phyloP scores from a whole-genome alignment of 2,329 filamentous ascomycete species.

The Talaromyces sp. region DNA sequence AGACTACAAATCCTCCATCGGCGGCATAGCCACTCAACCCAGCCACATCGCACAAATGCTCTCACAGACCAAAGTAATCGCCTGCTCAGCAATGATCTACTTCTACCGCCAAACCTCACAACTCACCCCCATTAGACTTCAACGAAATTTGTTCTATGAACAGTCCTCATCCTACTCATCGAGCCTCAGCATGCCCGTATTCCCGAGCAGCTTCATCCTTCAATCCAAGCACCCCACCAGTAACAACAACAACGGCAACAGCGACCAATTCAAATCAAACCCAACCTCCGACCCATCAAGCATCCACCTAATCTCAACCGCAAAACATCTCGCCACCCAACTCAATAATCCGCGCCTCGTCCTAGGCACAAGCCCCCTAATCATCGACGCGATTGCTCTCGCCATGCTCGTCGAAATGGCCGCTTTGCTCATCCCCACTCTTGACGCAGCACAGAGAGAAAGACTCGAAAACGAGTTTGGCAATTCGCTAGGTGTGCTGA shows the following conservation, averaged over 20 bases:
- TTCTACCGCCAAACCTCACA: conserved; percentile 70
- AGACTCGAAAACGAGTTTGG: conserved; percentile 8
- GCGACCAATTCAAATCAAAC: not conserved
- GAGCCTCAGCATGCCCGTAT: not conserved
- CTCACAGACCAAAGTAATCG: not conserved
- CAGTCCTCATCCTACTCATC: not conserved
- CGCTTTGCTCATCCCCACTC: conserved; percentile 44
- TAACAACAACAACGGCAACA: not conserved
- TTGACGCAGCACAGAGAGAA: not conserved
- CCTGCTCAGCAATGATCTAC: conserved; percentile 53
- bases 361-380: conserved; percentile 4
- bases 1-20: not conserved
- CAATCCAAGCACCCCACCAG: not conserved
- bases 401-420: conserved; percentile 76
- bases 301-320: conserved; percentile 11
- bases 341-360: conserved; percentile 1
- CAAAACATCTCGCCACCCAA: conserved; percentile 22
- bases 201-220: conserved; percentile 7
- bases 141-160: not conserved
- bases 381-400: conserved; percentile 51
- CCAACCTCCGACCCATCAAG: conserved; percentile 7
- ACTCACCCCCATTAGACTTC: conserved; percentile 1
- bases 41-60: conserved; percentile 3
- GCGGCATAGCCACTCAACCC: not conserved
- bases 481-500: conserved; percentile 15